Conservation (phyloP, 2,329 filamentous ascomycete species). For the Phoma herbarum region DNA sequence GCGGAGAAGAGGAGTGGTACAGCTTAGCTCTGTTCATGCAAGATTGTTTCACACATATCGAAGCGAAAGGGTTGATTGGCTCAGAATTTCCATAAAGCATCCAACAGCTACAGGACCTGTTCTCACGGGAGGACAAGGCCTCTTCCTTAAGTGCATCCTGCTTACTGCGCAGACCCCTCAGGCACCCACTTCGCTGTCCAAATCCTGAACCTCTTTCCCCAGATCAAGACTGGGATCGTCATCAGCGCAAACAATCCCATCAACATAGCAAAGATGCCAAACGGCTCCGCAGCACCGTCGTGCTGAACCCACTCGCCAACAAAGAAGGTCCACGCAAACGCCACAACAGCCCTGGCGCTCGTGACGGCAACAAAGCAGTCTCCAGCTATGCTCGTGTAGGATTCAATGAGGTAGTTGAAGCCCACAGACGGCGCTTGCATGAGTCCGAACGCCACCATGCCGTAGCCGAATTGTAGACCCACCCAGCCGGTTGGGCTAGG, state of each 20-base stretch:
- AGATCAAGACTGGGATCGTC: slow-evolving; percentile 51
- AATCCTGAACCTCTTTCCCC: slow-evolving; percentile 54
- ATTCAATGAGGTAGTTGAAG: slow-evolving; percentile 61
- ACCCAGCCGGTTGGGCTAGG: slow-evolving; percentile 50
- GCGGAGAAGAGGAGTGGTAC: too few relatives aligned
- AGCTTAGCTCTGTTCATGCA: too few relatives aligned
- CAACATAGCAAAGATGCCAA: slow-evolving; percentile 63
- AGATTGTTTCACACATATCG: background rate
- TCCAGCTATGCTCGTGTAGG: slow-evolving; percentile 57
- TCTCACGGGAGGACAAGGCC: background rate
- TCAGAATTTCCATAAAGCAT: background rate
- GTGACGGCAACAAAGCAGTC: slow-evolving; percentile 66
- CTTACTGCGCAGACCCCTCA: slow-evolving; percentile 25
- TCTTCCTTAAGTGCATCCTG: background rate
- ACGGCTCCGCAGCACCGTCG: slow-evolving; percentile 58
- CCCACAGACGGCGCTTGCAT: slow-evolving; percentile 55
- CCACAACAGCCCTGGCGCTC: slow-evolving; percentile 58
- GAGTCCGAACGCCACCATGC: slow-evolving; percentile 53
- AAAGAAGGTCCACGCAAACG: slow-evolving; percentile 65
- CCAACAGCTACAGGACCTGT: background rate
- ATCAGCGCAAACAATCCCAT: slow-evolving; percentile 59
- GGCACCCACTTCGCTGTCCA: slow-evolving; percentile 50
- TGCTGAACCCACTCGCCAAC: slow-evolving; percentile 58
- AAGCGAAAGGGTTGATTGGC: background rate
- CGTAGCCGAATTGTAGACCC: slow-evolving; percentile 51